phyloP scores from a whole-genome alignment of 306 rosid genomes.

The Vigna angularis region DNA sequence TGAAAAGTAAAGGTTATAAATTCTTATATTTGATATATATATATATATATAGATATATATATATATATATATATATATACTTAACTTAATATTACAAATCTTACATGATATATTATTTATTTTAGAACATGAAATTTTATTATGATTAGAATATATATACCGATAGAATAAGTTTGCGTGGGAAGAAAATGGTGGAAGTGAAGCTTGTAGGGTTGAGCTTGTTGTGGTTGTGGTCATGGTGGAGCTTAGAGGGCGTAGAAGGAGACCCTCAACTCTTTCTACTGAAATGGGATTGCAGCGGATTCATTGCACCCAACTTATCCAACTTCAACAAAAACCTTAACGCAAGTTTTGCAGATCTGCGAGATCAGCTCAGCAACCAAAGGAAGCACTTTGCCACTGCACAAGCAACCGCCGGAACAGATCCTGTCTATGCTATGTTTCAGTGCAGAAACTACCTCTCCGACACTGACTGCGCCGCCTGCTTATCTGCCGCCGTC shows the following conservation, averaged over 20 bases:
- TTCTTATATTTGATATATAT: too few relatives aligned
- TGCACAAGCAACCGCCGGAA: not conserved
- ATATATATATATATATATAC: too few relatives aligned
- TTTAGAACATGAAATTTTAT: too few relatives aligned
- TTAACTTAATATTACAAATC: too few relatives aligned
- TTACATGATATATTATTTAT: too few relatives aligned
- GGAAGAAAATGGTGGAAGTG: not conserved
- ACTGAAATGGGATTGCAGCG: slow-evolving; percentile 66
- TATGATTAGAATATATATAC: too few relatives aligned
- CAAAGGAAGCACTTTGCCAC: slow-evolving; percentile 56
- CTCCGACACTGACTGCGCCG: not conserved
- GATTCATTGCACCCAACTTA: slow-evolving; percentile 50
- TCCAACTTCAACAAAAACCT: slow-evolving; percentile 54
- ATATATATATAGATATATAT: too few relatives aligned
- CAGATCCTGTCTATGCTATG: not conserved
- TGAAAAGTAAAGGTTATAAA: too few relatives aligned
- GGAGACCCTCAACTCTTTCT: slow-evolving; percentile 57
- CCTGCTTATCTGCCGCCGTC: not conserved
- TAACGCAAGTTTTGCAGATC: slow-evolving; percentile 51
- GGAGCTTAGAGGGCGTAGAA: not conserved
- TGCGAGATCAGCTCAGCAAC: slow-evolving; percentile 41
- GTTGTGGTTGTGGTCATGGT: slow-evolving; percentile 32
- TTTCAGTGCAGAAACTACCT: not conserved
- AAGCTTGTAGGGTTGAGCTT: not conserved
- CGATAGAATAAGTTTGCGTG: too few relatives aligned